Evolutionary conservation across 495 filamentous ascomycete species (phyloP), one percentile per base, ranked within the genome.

Genomic region (Darksidea phi): DNA sequence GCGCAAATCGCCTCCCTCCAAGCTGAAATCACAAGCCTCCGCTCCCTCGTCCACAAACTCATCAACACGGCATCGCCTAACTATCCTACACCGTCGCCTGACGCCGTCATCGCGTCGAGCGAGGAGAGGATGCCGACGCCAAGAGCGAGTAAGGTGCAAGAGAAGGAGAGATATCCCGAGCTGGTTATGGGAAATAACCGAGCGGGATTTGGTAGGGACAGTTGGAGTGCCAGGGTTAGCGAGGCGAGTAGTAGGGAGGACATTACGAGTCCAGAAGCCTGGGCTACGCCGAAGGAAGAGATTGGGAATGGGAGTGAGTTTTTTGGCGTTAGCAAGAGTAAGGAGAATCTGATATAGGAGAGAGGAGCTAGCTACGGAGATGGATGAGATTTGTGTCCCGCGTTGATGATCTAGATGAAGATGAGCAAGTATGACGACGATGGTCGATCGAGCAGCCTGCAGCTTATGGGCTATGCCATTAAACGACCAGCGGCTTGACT

Each of bases 281-380:
- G 61, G 61, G 62, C 61, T 6, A 69, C 66, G 49, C 66, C 66
- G 36, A 69, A 58, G 54, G 66, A 69, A 53, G 62, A 63, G 49
- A 46, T n/a, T 4, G 56, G 42, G 13, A 18, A 10, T 28, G 54
- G 54, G 20, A 51, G 61, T 20, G 61, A 38, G 13, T 64, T 64
- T 38, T 63, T 63, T 48, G 46, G 36, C 36, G 32, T 32, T 10
- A 32, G n/a, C n/a, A 32, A 10, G 28, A 32, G 28, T 32, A 32
- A 10, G 28, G 28, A 32, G 28, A 32, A 32, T 32, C 3, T 32
- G 28, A 32, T 32, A 32, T 32, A n/a, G 28, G 10, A 32, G 28
- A 10, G 28, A 10, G 28, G 28, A 10, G 28, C 4, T 32, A 32
- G 10, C 3, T 3, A 32, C 3, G 28, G 28, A n/a, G 28, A 4